Conservation (phyloP, 805 yeast species). For the Ogataea ramenticola region DNA sequence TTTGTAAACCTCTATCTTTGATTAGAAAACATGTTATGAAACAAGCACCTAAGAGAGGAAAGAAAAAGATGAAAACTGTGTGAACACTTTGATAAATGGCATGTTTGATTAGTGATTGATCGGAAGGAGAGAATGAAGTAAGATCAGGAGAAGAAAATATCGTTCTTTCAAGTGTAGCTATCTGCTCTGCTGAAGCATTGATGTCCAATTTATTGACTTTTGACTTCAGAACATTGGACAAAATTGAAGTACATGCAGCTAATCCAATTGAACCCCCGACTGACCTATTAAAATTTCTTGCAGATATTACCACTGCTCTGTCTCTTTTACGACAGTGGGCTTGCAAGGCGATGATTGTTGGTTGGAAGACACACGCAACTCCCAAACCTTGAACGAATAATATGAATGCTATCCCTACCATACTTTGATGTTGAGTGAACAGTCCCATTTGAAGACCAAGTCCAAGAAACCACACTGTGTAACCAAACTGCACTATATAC, state of each 20-base stretch:
- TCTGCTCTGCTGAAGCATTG: constrained; percentile 6
- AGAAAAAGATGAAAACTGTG: constrained; percentile 26
- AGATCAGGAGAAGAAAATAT: constrained; percentile 26
- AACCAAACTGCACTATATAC: constrained; percentile 32
- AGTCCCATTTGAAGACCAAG: constrained; percentile 29
- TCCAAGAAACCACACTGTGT: constrained; percentile 34
- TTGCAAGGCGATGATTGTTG: constrained; percentile 48
- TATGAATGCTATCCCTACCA: constrained; percentile 30
- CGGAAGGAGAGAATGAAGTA: constrained; percentile 15
- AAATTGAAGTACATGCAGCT: constrained; percentile 31
- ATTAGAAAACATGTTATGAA: constrained; percentile 25
- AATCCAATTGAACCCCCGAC: constrained; percentile 60
- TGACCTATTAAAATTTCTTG: constrained; percentile 49
- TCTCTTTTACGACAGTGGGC: constrained; percentile 45
- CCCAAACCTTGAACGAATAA: constrained; percentile 34
- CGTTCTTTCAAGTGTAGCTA: constrained; percentile 17
- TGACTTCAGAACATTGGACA: constrained; percentile 19
- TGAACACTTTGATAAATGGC: constrained; percentile 25
- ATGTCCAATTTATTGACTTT: constrained; percentile 6
- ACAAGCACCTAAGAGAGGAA: constrained; percentile 30
- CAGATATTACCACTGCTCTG: constrained; percentile 50
- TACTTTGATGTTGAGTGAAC: constrained; percentile 22
- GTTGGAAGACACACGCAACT: constrained; percentile 46
- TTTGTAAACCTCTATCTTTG: constrained; percentile 32
- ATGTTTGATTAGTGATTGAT: constrained; percentile 13